These are phyloP conservation scores for Albugo candida DNA, from an alignment of 352 stramenopile genomes.

Conservation along the genomic window DNA sequence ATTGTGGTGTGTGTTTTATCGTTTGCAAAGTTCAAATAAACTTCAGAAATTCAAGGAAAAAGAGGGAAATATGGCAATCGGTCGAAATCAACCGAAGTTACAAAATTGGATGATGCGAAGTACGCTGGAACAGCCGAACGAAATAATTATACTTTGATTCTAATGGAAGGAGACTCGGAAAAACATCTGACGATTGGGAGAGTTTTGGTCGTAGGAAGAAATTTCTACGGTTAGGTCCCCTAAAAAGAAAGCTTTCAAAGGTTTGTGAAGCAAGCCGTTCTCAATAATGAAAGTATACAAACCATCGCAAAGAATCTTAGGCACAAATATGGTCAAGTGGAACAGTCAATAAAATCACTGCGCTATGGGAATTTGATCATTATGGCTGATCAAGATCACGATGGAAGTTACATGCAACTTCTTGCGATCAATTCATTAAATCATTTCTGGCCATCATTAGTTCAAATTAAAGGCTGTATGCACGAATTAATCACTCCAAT, in stretches of 20 bases:
- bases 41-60: conserved; percentile 77
- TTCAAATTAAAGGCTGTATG: conserved; percentile 80
- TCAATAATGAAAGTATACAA: conserved; percentile 96
- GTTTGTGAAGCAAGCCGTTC: conserved; percentile 94
- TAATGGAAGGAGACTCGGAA: conserved; percentile 99
- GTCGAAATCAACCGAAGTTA: conserved; percentile 73
- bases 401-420: conserved; percentile 98
- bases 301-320: conserved; percentile 94
- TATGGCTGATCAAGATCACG: conserved; percentile 98
- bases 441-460: conserved; percentile 94
- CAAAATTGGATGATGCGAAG: conserved; percentile 97
- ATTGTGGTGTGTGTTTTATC: conserved; percentile 78
- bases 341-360: conserved; percentile 72
- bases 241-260: conserved; percentile 97
- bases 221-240: conserved; percentile 95
- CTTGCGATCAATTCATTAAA: conserved; percentile 98
- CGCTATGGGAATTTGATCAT: conserved; percentile 98
- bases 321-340: conserved; percentile 89
- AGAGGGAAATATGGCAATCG: conserved; percentile 69
- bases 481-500: conserved; percentile 96
- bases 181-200: conserved; percentile 95
- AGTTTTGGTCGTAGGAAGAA: conserved; percentile 87
- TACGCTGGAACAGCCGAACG: conserved; percentile 80
- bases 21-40: conserved; percentile 85
- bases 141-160: conserved; percentile 92